These are phyloP conservation scores for Morella rubra DNA, from an alignment of 306 rosid species.

Conservation along the genomic window DNA sequence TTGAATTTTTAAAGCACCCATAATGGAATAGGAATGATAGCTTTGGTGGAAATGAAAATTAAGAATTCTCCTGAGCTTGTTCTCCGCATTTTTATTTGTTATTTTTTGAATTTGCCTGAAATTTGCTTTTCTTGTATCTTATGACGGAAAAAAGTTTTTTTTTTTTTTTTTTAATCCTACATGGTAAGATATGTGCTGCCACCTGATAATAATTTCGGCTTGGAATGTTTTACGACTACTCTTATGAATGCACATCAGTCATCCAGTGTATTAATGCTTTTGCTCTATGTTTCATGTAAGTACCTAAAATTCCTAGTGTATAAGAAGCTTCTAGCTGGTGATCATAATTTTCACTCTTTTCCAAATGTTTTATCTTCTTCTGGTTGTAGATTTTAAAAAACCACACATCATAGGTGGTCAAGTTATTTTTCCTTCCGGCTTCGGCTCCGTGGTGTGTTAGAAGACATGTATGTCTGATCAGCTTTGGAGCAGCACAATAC, in stretches of 20 bases:
- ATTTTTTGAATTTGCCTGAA: neutral
- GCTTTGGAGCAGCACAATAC: neutral
- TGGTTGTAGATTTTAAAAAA: neutral
- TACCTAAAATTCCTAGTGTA: neutral
- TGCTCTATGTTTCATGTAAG: neutral
- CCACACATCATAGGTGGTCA: neutral
- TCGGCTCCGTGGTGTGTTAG: neutral
- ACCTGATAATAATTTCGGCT: neutral
- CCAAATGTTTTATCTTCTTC: neutral
- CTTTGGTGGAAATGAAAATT: neutral
- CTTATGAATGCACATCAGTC: neutral
- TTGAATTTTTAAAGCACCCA: constrained; percentile 27
- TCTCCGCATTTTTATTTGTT: neutral
- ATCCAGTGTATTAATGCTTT: neutral
- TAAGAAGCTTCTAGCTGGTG: neutral
- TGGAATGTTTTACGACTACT: neutral
- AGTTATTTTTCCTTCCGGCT: neutral
- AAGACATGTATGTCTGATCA: neutral
- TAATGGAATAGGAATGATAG: neutral
- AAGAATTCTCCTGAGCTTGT: neutral
- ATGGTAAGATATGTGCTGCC: neutral
- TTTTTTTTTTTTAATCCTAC: too few species aligned
- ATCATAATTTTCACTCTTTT: neutral
- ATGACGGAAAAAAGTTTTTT: too few species aligned
- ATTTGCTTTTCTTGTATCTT: too few species aligned